Conservation (phyloP, 2,329 filamentous ascomycete species). For the Sporothrix euskadiensis region DNA sequence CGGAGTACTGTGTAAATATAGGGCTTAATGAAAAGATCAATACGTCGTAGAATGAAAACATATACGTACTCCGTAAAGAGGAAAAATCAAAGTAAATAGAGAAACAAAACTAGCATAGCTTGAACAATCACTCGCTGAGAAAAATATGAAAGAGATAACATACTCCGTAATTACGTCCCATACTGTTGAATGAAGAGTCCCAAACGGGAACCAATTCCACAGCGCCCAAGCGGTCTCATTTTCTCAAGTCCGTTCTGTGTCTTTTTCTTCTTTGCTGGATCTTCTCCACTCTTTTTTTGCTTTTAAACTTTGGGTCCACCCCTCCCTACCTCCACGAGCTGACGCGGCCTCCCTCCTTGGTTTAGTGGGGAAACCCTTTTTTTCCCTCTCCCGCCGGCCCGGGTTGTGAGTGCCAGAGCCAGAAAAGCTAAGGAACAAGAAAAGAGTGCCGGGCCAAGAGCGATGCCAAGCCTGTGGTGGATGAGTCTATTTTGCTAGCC, state of each 20-base stretch:
- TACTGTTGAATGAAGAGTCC: conserved; percentile 5
- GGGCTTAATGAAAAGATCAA: not conserved
- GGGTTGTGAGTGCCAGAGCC: conserved; percentile 8
- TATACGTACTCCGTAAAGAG: not conserved
- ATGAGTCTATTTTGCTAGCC: conserved; percentile 28
- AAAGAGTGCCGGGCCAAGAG: conserved; percentile 25
- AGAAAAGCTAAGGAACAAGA: not conserved
- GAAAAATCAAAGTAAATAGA: not conserved
- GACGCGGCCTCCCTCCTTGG: conserved; percentile 32
- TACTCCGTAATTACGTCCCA: not conserved
- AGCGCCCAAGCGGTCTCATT: not conserved
- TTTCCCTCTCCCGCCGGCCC: conserved; percentile 25
- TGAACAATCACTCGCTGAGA: not conserved
- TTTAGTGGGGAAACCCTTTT: conserved; percentile 21
- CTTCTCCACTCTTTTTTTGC: conserved; percentile 3
- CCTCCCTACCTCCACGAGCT: conserved; percentile 30
- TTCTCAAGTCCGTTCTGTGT: not conserved
- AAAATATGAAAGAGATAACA: not conserved
- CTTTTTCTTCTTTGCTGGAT: not conserved
- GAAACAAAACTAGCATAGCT: not conserved
- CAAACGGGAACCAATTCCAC: conserved; percentile 3
- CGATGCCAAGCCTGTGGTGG: conserved; percentile 27
- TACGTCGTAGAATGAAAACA: not conserved
- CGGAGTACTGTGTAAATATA: too few species aligned
- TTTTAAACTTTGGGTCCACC: conserved; percentile 22